Conservation (phyloP, 352 stramenopile genomes). For the Saprolegnia diclina region DNA sequence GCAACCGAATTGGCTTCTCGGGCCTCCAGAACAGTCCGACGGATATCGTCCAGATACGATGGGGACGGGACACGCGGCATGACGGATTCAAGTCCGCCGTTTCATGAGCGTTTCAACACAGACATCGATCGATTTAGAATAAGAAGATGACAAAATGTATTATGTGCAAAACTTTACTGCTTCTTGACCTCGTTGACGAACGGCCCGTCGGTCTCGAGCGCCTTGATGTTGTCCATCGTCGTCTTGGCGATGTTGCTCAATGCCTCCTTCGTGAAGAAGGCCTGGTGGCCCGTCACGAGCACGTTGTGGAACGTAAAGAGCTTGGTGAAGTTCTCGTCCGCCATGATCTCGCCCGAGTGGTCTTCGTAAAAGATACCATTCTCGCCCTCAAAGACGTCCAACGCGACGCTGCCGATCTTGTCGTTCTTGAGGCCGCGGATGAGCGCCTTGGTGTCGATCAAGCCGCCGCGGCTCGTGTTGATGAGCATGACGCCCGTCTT, state of each 20-base stretch:
- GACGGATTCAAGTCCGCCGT: no score
- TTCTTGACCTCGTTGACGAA: conserved; percentile 59
- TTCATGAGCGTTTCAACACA: no score
- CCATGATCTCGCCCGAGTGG: conserved; percentile 55
- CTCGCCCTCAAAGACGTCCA: conserved; percentile 85
- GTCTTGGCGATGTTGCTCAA: conserved; percentile 65
- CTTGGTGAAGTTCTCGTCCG: conserved; percentile 60
- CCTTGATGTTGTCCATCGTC: conserved; percentile 70
- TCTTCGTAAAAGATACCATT: conserved; percentile 76
- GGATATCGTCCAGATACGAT: no score
- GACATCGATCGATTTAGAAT: no score
- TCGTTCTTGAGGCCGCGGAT: conserved; percentile 68
- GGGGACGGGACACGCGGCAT: no score
- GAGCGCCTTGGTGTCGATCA: conserved; percentile 81
- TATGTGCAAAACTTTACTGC: conserved; percentile 28
- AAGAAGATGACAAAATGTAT: no score
- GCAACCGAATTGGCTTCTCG: no score
- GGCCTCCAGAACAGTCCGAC: no score
- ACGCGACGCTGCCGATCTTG: conserved; percentile 67
- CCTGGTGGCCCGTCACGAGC: conserved; percentile 73
- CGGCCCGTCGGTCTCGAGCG: conserved; percentile 38
- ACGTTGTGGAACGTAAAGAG: conserved; percentile 81
- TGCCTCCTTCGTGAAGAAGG: conserved; percentile 75
- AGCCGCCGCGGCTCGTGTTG: conserved; percentile 83
- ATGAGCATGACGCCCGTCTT: conserved; percentile 86